phyloP scores from a whole-genome alignment of 2,329 filamentous ascomycete species.

The Talaromyces sp. region DNA sequence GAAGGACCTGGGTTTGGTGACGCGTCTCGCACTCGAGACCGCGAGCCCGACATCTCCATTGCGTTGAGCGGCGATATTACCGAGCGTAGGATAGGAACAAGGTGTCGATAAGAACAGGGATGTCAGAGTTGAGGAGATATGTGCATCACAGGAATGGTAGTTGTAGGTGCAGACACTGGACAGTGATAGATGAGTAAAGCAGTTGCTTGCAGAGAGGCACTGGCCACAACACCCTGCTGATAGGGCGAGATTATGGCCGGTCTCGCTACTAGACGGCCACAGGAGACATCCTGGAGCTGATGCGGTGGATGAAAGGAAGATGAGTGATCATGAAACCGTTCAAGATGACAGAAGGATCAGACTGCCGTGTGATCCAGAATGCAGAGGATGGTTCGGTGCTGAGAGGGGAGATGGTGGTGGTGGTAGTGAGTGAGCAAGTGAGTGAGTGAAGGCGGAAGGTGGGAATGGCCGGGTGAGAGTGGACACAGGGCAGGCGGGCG shows the following conservation, averaged over 20 bases:
- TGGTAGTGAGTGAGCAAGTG: neutral
- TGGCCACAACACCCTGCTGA: slow-evolving; percentile 18
- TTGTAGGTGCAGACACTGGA: neutral
- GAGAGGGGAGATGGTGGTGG: neutral
- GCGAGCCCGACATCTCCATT: slow-evolving; percentile 17
- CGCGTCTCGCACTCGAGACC: slow-evolving; percentile 19
- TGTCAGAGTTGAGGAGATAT: neutral
- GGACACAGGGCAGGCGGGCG: neutral
- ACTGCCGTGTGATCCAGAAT: neutral
- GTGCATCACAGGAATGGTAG: neutral
- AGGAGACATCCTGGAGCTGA: slow-evolving; percentile 7
- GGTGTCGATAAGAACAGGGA: neutral
- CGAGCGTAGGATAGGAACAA: neutral
- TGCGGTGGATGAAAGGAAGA: neutral
- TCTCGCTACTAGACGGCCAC: slow-evolving; percentile 9
- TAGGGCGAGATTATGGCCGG: slow-evolving; percentile 16
- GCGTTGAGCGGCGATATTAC: neutral
- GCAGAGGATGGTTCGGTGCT: neutral
- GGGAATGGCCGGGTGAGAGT: slow-evolving; percentile 7
- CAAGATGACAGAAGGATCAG: neutral
- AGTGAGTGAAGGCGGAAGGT: neutral
- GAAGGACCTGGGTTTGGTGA: slow-evolving; percentile 15
- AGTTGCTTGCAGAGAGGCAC: slow-evolving; percentile 8
- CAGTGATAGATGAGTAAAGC: neutral
- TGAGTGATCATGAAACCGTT: neutral